Evolutionary conservation across 1,284 basidiomycete species (phyloP), one percentile per base, ranked within the genome.

Genomic region (Fomitopsis schrenkii): DNA sequence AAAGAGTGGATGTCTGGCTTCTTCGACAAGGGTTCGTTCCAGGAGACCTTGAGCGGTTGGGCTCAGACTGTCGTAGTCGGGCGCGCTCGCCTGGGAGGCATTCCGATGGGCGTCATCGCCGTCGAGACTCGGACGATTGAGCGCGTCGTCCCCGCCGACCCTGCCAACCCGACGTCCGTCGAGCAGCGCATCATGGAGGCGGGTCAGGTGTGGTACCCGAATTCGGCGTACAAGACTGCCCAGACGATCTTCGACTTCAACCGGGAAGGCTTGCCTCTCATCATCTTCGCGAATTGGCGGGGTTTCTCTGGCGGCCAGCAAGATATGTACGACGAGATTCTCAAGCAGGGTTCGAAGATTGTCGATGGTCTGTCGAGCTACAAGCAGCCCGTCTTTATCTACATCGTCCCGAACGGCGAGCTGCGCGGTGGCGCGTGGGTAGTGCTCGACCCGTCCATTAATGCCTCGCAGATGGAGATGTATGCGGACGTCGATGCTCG

Each of bases 261-360:
- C 79, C 90, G 95, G 57, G 97, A 99, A 77, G 95, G 94, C 45
- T 83, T 99, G 26, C 97, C 97, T 4, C 83, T 99, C 64, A 94
- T 99, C 76, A 97, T 99, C 76, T 98, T 99, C 71, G 97, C 97
- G 64, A 99, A 99, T 83, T 99, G 97, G 96, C 94, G 97, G 82
- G 97, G 97, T 42, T 99, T 99, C 88, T 99, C 97, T 28, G 97
- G 97, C 67, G 97, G 97, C 71, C 96, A 98, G 77, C 95, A 97
- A 76, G 96, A 98, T 77, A 98, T 98, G 95, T 95, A 94, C 71
- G 94, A 97, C 75, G 94, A 95, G 72, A 87, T 97, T 64, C 81
- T 97, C 71, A 97, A 97, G 77, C 93, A 96, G 74, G 94, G 94
- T 55, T 91, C 94, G 44, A 97, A 96, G 79, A 99, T 99, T 67